A percentile compares a stretch with the other conserved stretches of the same genome.
These are phyloP conservation scores for Sicyos baderoa DNA, from an alignment of 306 rosid genomes.

Conservation along the genomic window DNA sequence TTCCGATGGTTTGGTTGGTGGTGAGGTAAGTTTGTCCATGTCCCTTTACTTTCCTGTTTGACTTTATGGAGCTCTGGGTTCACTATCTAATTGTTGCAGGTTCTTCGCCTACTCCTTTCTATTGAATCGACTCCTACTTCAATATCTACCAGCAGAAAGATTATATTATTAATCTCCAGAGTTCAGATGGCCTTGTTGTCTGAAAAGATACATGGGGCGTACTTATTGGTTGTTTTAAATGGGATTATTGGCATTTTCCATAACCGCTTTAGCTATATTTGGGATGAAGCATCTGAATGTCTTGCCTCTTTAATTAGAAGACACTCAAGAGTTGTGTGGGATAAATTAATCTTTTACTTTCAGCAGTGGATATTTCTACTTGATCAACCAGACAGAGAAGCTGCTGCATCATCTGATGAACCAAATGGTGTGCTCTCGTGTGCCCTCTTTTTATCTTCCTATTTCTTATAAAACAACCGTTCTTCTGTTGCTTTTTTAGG, in stretches of 20 bases:
- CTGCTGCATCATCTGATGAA: conserved; percentile 26
- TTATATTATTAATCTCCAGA: conserved; percentile 60
- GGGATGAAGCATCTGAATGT: conserved; percentile 75
- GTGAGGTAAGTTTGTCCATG: conserved; percentile 44
- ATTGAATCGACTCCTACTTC: conserved; percentile 73
- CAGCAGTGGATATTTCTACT: conserved; percentile 35
- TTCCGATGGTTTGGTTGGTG: conserved; percentile 22
- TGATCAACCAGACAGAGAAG: conserved; percentile 28
- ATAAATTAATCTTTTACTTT: conserved; percentile 39
- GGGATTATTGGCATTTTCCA: conserved; percentile 67
- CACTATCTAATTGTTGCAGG: conserved; percentile 44
- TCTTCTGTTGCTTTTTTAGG: not conserved
- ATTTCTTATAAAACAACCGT: not conserved
- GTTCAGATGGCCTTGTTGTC: conserved; percentile 63
- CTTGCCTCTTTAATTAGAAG: conserved; percentile 55
- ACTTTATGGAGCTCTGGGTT: conserved; percentile 20
- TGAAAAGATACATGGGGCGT: conserved; percentile 49
- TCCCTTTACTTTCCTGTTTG: conserved; percentile 8
- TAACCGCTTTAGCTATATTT: conserved; percentile 61
- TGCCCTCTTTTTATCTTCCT: not conserved
- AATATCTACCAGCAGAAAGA: conserved; percentile 55
- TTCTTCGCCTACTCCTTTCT: conserved; percentile 54
- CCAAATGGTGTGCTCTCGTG: conserved; percentile 31
- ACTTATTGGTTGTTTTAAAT: conserved; percentile 56
- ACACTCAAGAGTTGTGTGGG: conserved; percentile 48